phyloP scores from a whole-genome alignment of 2,329 filamentous ascomycete species.

The Curvularia spicifera region DNA sequence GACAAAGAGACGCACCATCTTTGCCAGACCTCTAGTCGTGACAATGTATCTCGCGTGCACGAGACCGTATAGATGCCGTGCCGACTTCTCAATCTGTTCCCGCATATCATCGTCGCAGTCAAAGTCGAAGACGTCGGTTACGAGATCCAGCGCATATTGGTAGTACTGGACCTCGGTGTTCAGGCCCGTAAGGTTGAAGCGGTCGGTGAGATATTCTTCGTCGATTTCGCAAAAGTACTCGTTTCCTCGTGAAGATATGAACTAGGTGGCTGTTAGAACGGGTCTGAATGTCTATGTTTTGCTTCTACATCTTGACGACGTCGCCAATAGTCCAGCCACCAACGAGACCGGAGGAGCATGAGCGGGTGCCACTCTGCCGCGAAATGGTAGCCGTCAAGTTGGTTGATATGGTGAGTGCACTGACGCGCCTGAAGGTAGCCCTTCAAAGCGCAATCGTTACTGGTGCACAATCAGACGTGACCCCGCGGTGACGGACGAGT shows the following conservation, averaged over 20 bases:
- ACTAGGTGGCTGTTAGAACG: conserved; percentile 61
- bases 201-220: conserved; percentile 96
- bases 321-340: conserved; percentile 11
- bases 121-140: conserved; percentile 97
- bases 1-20: conserved; percentile 74
- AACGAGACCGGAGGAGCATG: conserved; percentile 10
- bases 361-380: conserved; percentile 8
- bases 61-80: conserved; percentile 91
- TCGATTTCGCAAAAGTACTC: conserved; percentile 99
- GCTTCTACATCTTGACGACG: conserved; percentile 9
- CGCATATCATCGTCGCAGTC: conserved; percentile 99
- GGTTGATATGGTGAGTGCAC: conserved; percentile 9
- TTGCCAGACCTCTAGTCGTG: conserved; percentile 88
- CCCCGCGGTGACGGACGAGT: conserved; percentile 1
- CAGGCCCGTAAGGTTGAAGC: conserved; percentile 96
- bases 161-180: conserved; percentile 99
- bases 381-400: conserved; percentile 7
- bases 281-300: not conserved
- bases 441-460: conserved; percentile 8
- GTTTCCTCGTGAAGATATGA: conserved; percentile 96
- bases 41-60: conserved; percentile 97
- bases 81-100: conserved; percentile 97
- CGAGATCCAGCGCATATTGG: conserved; percentile 95
- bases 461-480: conserved; percentile 13
- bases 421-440: conserved; percentile 13